A percentile compares a stretch with the other conserved stretches of the same genome.
Evolutionary conservation across 192 early-diverging fungal genomes (phyloP).

Genomic region (Umbelopsis ramanniana): DNA sequence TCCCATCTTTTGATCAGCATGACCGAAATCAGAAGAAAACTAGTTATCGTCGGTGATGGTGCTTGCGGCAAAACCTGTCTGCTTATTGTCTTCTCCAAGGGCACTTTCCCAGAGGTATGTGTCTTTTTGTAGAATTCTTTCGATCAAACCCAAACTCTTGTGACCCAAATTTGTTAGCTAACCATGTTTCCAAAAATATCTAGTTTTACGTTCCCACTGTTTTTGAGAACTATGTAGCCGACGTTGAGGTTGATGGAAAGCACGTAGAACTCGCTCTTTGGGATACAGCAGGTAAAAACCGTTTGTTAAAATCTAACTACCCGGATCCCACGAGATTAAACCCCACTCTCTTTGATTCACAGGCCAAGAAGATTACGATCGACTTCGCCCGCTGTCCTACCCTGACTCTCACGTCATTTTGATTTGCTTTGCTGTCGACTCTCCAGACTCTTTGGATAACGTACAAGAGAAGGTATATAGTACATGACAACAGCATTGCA

Average conservation of each 20-base stretch:
- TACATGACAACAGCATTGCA: too few relatives aligned
- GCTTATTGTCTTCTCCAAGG: conserved; percentile 76
- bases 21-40: conserved; percentile 35
- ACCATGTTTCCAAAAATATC: neutral
- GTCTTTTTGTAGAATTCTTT: neutral
- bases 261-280: conserved; percentile 74
- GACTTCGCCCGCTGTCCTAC: conserved; percentile 90
- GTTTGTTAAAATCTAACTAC: neutral
- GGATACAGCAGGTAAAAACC: conserved; percentile 73
- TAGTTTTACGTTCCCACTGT: conserved; percentile 77
- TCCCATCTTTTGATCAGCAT: conserved; percentile 3
- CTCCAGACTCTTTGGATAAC: conserved; percentile 83
- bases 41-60: conserved; percentile 66
- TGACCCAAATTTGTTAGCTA: neutral
- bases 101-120: conserved; percentile 83
- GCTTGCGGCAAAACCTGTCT: conserved; percentile 84
- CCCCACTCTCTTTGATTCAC: neutral
- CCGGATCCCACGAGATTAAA: neutral
- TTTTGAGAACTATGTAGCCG: conserved; percentile 77
- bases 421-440: conserved; percentile 90
- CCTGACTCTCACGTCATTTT: conserved; percentile 91
- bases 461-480: conserved; percentile 63
- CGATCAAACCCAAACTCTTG: neutral
- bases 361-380: conserved; percentile 51
- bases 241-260: conserved; percentile 70